Evolutionary conservation across 2,329 filamentous ascomycete genomes (phyloP), one percentile per base, ranked within the genome.

Genomic region (Sphaerulina musiva): DNA sequence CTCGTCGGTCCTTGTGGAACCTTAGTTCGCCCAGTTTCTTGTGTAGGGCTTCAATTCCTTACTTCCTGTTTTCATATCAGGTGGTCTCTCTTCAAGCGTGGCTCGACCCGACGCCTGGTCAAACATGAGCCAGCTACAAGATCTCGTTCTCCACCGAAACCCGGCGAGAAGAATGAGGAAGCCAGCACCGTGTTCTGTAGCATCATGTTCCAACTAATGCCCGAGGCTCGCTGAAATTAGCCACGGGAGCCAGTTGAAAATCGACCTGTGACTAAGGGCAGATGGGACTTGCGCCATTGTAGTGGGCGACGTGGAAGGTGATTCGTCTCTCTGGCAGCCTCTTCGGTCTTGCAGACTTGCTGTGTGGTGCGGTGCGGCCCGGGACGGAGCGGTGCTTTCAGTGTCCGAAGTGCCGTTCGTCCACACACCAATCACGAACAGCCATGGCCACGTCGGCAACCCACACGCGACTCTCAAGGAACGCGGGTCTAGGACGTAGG

Each of bases 261-360:
- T 29, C 26, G 26, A 29, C 26, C 26, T 29, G 26, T 7, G 26
- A 29, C 5, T 4, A 29, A 29, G 26, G 26, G 59, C 81, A 83
- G 0, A 69, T 69, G 0, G 81, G 76, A 14, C 68, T 68, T 0
- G 80, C 80, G 0, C 63, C 59, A 2, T 81, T 63, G 57, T 82
- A 79, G 63, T 81, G 75, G 62, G 83, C 80, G 1, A 73, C 70
- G 62, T 80, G 26, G 26, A 29, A 80, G 47, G 74, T 67, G 17
- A 72, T 63, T 34, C 43, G 40, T 23, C 11, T 43, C 46, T 69
- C 64, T 2, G 62, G 55, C 1, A 66, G 52, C 41, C 20, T 38
- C 34, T 38, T 38, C 9, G 8, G 34, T 12, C 34, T 4, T 36
- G 34, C 4, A 1, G 34, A 5, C 10, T n/a, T 7, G 34, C 8